Conservation (phyloP, 345 rosid genomes). For the Arabidopsis arenosa region DNA sequence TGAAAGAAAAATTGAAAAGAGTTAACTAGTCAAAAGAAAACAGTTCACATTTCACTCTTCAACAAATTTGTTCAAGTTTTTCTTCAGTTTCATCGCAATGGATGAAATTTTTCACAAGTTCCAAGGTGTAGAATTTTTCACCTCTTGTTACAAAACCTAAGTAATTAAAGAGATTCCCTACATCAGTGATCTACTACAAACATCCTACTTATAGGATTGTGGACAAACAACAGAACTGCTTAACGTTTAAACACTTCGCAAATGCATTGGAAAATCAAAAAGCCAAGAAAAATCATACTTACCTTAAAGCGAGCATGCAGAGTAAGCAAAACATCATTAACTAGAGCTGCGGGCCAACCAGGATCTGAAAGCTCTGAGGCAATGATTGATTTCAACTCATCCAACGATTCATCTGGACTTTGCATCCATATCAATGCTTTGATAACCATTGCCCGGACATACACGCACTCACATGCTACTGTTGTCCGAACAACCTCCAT, state of each 20-base stretch:
- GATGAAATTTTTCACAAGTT: constrained; percentile 15
- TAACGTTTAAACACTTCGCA: constrained; percentile 4
- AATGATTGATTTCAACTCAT: constrained; percentile 91
- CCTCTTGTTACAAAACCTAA: constrained; percentile 12
- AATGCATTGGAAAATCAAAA: background rate
- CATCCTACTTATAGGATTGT: constrained; percentile 12
- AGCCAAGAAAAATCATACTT: constrained; percentile 19
- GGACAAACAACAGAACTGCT: constrained; percentile 13
- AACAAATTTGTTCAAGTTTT: constrained; percentile 13
- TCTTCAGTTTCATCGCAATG: background rate
- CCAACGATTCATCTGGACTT: constrained; percentile 90
- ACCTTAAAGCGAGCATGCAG: constrained; percentile 99
- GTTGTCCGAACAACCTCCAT: constrained; percentile 99
- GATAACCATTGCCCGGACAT: constrained; percentile 97
- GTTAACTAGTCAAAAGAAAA: constrained; percentile 20
- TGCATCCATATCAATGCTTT: constrained; percentile 99
- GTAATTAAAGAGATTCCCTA: constrained; percentile 8
- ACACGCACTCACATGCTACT: constrained; percentile 98
- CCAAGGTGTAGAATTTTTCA: constrained; percentile 22
- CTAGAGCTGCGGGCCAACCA: constrained; percentile 87
- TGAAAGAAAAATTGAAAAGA: constrained; percentile 39
- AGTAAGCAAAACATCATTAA: constrained; percentile 95
- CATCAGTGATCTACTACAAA: background rate
- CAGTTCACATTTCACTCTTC: constrained; percentile 12
- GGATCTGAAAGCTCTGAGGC: constrained; percentile 99